Base-by-base conservation (phyloP, 305 asterid species). In the Petunia hybrid region DNA sequence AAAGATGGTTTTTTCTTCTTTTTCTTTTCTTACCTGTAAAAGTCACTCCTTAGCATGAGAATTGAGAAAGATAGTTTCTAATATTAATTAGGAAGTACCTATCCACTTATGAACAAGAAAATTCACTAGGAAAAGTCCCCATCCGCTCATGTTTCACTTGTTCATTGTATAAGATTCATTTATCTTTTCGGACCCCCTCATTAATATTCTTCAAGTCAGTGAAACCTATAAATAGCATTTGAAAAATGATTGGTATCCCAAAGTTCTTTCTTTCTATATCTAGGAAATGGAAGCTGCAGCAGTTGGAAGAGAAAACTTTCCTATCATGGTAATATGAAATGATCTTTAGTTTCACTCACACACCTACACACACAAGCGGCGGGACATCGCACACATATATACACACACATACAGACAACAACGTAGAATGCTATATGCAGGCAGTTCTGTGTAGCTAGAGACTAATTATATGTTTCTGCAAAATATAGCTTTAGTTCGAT, bases 51-150 rank as follows among this genome's bases (percentile, higher is more conserved):
- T 48, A 48, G 78, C 78, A 73, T 73, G 78, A 35, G 62, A 73
- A 73, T 46, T 73, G 78, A 35, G 62, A 73, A 73, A 73, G 60
- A 48, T 73, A 48, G 78, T 73, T 73, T 48, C 35, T 16, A 73
- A 35, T 10, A 48, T 71, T 71, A 48, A 71, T 71, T 71, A 48
- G 43, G 78, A 71, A 71, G 78, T 48, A 35, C 61, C 43, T 70
- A 70, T 70, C 60, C 60, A 70, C 43, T 70, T 22, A 70, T 70
- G 77, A 70, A 46, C 60, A 46, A 46, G 10, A 31, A 46, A 70
- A 46, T 31, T 1, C 8, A 69, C 22, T 69, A 51, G 46, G 31
- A 22, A 10, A 46, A 31, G 77, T 70, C 22, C 39, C 76, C 45
- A 42, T 68, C 55, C 14, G 31, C 16, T 70, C 77, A 70, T 70